Conservation (phyloP, 202 grass and related monocot species). For the Digitaria exilis region DNA sequence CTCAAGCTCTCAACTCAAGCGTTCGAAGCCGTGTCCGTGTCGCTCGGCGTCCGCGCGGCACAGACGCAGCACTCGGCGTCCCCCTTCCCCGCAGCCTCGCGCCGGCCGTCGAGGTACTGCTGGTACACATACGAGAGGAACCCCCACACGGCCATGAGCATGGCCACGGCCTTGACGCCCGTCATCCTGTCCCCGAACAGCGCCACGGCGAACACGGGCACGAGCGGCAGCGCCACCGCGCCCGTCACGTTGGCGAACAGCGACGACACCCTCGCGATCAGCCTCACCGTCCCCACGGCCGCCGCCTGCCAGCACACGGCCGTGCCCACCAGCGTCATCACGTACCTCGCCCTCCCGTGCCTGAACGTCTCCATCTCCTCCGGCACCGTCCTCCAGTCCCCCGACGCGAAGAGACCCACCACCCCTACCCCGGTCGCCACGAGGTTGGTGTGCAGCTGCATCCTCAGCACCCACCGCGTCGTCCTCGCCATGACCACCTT, state of each 20-base stretch:
- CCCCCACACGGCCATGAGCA: not conserved
- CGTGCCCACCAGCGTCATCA: not conserved
- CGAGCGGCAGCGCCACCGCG: not conserved
- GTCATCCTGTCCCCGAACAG: not conserved
- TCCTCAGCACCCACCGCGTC: not conserved
- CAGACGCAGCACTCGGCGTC: not conserved
- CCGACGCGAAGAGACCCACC: not conserved
- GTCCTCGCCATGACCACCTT: not conserved
- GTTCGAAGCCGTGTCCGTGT: not conserved
- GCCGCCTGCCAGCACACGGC: not conserved
- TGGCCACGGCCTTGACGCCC: not conserved
- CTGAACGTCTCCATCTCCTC: not conserved
- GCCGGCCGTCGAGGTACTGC: conserved; percentile 5
- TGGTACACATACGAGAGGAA: not conserved
- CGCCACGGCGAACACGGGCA: not conserved
- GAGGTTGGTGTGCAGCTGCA: not conserved
- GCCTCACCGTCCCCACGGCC: not conserved
- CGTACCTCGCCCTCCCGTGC: not conserved
- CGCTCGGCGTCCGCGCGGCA: not conserved
- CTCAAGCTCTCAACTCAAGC: not conserved
- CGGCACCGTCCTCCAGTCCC: not conserved
- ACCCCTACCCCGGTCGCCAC: not conserved
- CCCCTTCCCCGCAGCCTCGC: not conserved
- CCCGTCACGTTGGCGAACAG: not conserved
- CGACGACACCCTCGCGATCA: not conserved